These are phyloP conservation scores for Microbotryum intermedium DNA, from an alignment of 1,284 basidiomycete species.

Conservation along the genomic window DNA sequence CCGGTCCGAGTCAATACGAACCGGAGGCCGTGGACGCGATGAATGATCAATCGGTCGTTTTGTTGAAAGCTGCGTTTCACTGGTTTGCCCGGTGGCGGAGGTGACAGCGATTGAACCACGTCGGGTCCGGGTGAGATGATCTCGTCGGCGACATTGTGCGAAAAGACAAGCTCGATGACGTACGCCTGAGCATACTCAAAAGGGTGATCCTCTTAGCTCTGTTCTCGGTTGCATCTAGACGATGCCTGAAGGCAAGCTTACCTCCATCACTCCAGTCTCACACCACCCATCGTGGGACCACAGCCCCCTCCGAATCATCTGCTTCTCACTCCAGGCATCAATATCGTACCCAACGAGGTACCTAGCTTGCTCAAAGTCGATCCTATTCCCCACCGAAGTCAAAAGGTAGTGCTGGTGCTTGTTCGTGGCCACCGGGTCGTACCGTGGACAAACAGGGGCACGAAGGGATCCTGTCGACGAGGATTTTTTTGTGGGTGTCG, in stretches of 20 bases:
- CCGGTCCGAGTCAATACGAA: conserved; percentile 19
- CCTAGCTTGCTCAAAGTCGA: conserved; percentile 32
- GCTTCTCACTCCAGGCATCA: conserved; percentile 1
- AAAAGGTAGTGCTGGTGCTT: conserved; percentile 9
- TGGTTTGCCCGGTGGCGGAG: neutral
- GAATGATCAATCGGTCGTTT: conserved; percentile 16
- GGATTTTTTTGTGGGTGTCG: conserved; percentile 1
- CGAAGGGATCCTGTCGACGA: neutral
- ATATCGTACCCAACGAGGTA: conserved; percentile 14
- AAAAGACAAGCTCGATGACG: conserved; percentile 30
- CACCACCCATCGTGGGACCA: conserved; percentile 28
- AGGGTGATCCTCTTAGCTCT: neutral
- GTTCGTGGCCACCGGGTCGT: conserved; percentile 14
- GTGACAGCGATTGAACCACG: neutral
- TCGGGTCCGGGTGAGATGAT: neutral
- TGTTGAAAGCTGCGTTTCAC: neutral
- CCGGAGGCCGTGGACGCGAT: conserved; percentile 25
- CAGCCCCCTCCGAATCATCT: conserved; percentile 19
- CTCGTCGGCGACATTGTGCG: conserved; percentile 9
- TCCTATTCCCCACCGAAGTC: conserved; percentile 14
- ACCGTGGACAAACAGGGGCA: conserved; percentile 12
- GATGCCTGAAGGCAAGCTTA: conserved; percentile 5
- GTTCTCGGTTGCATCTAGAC: neutral
- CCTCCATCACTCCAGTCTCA: conserved; percentile 24
- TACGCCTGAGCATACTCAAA: conserved; percentile 18